phyloP scores from a whole-genome alignment of 2,329 filamentous ascomycete genomes.

The Aspergillus sojae region DNA sequence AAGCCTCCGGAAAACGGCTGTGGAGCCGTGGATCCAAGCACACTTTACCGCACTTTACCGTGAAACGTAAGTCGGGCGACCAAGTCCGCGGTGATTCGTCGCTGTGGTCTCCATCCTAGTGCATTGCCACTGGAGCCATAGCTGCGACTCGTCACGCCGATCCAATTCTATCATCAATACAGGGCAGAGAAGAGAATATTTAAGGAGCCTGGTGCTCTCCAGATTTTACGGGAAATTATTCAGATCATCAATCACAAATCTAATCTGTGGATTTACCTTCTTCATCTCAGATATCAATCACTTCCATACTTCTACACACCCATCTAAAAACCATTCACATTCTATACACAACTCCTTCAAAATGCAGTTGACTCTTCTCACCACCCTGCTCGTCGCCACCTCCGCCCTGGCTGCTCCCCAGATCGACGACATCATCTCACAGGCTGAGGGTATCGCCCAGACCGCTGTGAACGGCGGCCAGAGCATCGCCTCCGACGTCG shows the following conservation, averaged over 20 bases:
- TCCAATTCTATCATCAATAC: neutral
- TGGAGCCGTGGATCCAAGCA: neutral
- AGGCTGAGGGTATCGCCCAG: slow-evolving; percentile 13
- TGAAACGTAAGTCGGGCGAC: slow-evolving; percentile 1
- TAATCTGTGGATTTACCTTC: neutral
- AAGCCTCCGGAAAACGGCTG: slow-evolving; percentile 1
- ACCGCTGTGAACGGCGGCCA: slow-evolving; percentile 18
- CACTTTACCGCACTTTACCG: neutral
- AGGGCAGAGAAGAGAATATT: neutral
- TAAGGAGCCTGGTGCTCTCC: neutral
- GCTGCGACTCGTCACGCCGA: neutral
- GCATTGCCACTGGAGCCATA: slow-evolving; percentile 5
- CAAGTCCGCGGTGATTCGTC: neutral
- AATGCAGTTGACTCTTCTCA: slow-evolving; percentile 33
- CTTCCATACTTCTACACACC: neutral
- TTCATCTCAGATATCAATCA: neutral
- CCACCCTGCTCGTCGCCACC: slow-evolving; percentile 29
- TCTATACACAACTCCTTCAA: slow-evolving; percentile 9
- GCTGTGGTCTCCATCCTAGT: neutral
- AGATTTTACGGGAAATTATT: neutral
- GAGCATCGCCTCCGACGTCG: slow-evolving; percentile 18
- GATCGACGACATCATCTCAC: slow-evolving; percentile 23
- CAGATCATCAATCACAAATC: neutral
- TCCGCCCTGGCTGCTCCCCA: slow-evolving; percentile 25
- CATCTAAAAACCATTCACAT: neutral